These are phyloP conservation scores for Begonia peltatifolia DNA, from an alignment of 306 rosid species.

Conservation along the genomic window DNA sequence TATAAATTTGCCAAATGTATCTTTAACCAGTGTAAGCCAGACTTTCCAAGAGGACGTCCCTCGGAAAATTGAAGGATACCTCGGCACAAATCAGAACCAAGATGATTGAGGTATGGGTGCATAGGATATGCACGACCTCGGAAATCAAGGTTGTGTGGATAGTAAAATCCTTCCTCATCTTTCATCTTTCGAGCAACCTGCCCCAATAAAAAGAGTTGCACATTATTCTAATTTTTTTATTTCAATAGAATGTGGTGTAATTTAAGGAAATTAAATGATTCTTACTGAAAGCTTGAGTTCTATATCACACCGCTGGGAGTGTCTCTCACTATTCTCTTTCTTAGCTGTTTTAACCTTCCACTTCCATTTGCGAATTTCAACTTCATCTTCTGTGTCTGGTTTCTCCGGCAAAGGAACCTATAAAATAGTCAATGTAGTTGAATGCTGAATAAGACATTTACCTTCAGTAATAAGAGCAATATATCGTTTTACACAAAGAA, in stretches of 20 bases:
- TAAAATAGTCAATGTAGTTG: background rate
- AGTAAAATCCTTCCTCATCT: conserved; percentile 91
- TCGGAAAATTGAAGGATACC: conserved; percentile 86
- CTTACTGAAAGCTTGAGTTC: conserved; percentile 95
- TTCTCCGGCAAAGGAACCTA: conserved; percentile 74
- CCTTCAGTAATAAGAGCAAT: too few species aligned
- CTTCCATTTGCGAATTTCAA: conserved; percentile 73
- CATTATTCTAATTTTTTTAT: background rate
- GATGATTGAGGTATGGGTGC: conserved; percentile 94
- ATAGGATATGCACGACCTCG: conserved; percentile 98
- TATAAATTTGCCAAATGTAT: conserved; percentile 90
- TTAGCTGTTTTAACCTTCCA: conserved; percentile 69
- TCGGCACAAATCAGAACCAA: conserved; percentile 95
- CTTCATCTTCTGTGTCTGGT: conserved; percentile 65
- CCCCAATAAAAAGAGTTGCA: conserved; percentile 7
- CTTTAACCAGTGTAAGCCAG: conserved; percentile 88
- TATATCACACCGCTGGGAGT: conserved; percentile 81
- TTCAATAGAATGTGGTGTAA: background rate
- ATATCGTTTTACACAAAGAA: too few species aligned
- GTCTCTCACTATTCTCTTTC: conserved; percentile 67
- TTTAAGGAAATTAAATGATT: conserved; percentile 1
- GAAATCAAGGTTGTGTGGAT: conserved; percentile 94
- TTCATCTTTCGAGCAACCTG: conserved; percentile 97
- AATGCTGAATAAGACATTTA: too few species aligned
- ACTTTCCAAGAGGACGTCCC: conserved; percentile 74